Evolutionary conservation across 2,329 filamentous ascomycete genomes (phyloP).

Genomic region (Corynespora cassiicola): DNA sequence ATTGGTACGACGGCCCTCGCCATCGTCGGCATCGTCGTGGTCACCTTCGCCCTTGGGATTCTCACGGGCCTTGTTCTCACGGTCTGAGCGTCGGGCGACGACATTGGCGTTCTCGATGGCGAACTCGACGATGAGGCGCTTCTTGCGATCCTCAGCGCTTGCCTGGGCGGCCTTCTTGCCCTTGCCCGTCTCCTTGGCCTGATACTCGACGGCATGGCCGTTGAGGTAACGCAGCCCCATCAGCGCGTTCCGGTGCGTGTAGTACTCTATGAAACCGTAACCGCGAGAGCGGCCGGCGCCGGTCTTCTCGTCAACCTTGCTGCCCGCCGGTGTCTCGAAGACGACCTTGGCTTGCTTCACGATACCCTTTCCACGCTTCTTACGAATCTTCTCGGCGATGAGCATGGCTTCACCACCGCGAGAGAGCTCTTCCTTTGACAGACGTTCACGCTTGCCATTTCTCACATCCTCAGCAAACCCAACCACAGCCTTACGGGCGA

Average conservation of each 20-base stretch:
- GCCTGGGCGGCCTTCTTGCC: constrained; percentile 47
- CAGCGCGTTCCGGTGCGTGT: constrained; percentile 88
- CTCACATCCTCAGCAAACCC: constrained; percentile 93
- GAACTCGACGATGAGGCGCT: constrained; percentile 92
- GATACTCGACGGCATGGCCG: constrained; percentile 68
- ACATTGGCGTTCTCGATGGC: constrained; percentile 98
- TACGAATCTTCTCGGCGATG: constrained; percentile 80
- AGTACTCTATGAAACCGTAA: constrained; percentile 98
- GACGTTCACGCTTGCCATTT: constrained; percentile 72
- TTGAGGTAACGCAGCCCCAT: constrained; percentile 98
- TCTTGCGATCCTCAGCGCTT: constrained; percentile 74
- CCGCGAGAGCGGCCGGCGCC: constrained; percentile 86
- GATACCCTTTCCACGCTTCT: constrained; percentile 81
- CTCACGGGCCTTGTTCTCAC: constrained; percentile 63
- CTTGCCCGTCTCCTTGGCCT: constrained; percentile 50
- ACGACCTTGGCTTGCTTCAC: constrained; percentile 95
- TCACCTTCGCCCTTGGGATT: constrained; percentile 40
- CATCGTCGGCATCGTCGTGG: constrained; percentile 18
- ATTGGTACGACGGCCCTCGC: constrained; percentile 16
- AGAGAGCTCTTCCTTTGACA: constrained; percentile 88
- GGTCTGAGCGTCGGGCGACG: constrained; percentile 75
- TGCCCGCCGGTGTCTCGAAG: constrained; percentile 85
- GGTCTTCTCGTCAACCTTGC: constrained; percentile 78
- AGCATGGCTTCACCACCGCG: constrained; percentile 82
- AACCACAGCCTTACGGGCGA: constrained; percentile 91